phyloP scores from a whole-genome alignment of 1,284 basidiomycete species.

The Fistulinella cinereoalba region DNA sequence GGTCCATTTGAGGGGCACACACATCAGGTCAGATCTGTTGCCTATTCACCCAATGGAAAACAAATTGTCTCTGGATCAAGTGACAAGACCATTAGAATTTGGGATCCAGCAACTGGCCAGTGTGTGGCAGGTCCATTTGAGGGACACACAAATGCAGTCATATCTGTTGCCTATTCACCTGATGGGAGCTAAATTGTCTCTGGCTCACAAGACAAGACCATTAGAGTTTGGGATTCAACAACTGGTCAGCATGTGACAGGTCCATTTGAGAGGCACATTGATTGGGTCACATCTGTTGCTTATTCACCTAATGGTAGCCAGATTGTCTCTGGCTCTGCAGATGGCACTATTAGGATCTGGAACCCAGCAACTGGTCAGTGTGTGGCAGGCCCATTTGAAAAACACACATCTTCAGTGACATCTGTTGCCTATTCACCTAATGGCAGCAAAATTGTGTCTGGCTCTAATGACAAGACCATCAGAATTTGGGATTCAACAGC shows the following conservation, averaged over 20 bases:
- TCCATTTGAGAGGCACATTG: background rate
- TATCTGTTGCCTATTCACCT: background rate
- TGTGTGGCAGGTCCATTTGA: background rate
- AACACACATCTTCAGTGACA: no score
- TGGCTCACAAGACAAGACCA: background rate
- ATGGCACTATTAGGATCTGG: no score
- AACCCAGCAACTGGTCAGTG: no score
- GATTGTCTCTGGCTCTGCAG: no score
- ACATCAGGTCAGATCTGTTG: background rate
- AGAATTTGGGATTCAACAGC: no score
- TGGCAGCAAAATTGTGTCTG: no score
- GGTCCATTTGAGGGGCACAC: background rate
- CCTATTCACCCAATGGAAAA: background rate
- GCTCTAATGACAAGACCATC: no score
- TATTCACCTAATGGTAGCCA: no score
- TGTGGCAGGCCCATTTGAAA: no score
- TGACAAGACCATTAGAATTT: background rate
- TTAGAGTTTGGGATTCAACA: background rate
- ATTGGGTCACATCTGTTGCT: no score
- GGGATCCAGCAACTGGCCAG: background rate
- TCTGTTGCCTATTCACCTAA: no score
- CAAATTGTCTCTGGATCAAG: background rate
- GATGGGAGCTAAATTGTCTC: background rate
- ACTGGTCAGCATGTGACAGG: background rate
- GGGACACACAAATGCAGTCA: background rate